phyloP scores from a whole-genome alignment of 768 basidiomycete genomes.

The Auricularia cornea region DNA sequence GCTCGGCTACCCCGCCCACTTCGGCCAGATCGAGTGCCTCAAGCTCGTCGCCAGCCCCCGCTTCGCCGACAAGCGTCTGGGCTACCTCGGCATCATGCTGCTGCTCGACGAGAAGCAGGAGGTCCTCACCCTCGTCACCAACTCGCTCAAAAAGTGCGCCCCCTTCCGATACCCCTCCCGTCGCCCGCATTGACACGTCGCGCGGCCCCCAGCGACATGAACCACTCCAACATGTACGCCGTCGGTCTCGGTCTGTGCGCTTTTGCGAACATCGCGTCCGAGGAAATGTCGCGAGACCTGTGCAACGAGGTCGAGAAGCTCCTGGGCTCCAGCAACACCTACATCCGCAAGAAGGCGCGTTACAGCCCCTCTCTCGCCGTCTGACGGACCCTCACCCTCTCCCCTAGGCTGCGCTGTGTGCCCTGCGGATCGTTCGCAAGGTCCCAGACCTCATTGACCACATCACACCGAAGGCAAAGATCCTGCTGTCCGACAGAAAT shows the following conservation, averaged over 20 bases:
- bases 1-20: slow-evolving; percentile 97
- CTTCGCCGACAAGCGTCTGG: slow-evolving; percentile 92
- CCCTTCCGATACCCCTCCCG: neutral
- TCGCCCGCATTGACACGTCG: slow-evolving; percentile 6
- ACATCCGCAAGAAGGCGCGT: slow-evolving; percentile 94
- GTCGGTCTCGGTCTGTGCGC: slow-evolving; percentile 96
- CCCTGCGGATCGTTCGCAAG: slow-evolving; percentile 86
- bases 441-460: slow-evolving; percentile 95
- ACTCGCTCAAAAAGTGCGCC: slow-evolving; percentile 92
- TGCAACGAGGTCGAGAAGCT: slow-evolving; percentile 97
- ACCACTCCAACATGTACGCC: slow-evolving; percentile 98
- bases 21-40: slow-evolving; percentile 96
- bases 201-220: slow-evolving; percentile 73
- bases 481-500: slow-evolving; percentile 88
- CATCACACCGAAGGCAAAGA: slow-evolving; percentile 80
- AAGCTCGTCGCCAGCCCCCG: slow-evolving; percentile 91
- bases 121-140: slow-evolving; percentile 93
- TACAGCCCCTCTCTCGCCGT: neutral
- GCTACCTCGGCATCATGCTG: slow-evolving; percentile 97
- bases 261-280: slow-evolving; percentile 97
- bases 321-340: slow-evolving; percentile 93
- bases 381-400: neutral
- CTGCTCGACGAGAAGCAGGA: slow-evolving; percentile 96
- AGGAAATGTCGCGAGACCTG: slow-evolving; percentile 98
- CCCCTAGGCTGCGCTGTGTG: slow-evolving; percentile 87